phyloP scores from a whole-genome alignment of 2,329 filamentous ascomycete species.

The Colletotrichum sublineola region DNA sequence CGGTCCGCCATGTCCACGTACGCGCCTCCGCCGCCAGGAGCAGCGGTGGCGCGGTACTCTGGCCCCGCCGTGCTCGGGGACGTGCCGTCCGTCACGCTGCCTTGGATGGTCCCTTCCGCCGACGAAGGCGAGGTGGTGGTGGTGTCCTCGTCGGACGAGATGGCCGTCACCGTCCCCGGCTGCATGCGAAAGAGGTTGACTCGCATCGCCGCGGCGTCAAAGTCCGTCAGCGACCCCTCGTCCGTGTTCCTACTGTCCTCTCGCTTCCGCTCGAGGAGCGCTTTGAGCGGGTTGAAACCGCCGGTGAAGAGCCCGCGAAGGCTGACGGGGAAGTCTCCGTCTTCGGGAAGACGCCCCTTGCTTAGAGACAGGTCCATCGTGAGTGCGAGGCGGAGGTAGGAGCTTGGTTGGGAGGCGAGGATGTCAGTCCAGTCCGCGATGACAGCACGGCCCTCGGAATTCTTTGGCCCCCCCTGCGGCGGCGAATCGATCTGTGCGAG shows the following conservation, averaged over 20 bases:
- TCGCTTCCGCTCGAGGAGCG: slow-evolving; percentile 49
- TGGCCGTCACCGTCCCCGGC: slow-evolving; percentile 26
- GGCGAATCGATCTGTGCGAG: slow-evolving; percentile 50
- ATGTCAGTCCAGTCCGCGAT: slow-evolving; percentile 59
- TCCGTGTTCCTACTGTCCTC: slow-evolving; percentile 16
- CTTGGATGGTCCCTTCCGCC: slow-evolving; percentile 18
- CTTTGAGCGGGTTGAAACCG: slow-evolving; percentile 53
- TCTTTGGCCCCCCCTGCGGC: slow-evolving; percentile 21
- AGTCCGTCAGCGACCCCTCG: slow-evolving; percentile 22
- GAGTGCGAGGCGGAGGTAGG: slow-evolving; percentile 58
- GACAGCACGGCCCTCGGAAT: slow-evolving; percentile 40
- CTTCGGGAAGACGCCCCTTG: slow-evolving; percentile 56
- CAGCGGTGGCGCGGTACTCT: slow-evolving; percentile 19
- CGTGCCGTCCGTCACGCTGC: slow-evolving; percentile 32
- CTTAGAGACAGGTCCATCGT: slow-evolving; percentile 59
- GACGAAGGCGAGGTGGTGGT: slow-evolving; percentile 39
- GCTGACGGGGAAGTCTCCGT: slow-evolving; percentile 57
- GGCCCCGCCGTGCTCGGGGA: slow-evolving; percentile 21
- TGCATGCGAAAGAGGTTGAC: slow-evolving; percentile 38
- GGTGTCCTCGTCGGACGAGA: slow-evolving; percentile 45
- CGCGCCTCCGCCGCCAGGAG: too few species aligned
- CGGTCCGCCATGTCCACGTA: slow-evolving; percentile 39
- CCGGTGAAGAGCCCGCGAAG: slow-evolving; percentile 54
- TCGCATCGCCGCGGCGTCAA: slow-evolving; percentile 29
- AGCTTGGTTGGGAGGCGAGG: slow-evolving; percentile 55